These are phyloP conservation scores for Ustilaginoidea virens DNA, from an alignment of 2,329 filamentous ascomycete genomes.

Conservation along the genomic window DNA sequence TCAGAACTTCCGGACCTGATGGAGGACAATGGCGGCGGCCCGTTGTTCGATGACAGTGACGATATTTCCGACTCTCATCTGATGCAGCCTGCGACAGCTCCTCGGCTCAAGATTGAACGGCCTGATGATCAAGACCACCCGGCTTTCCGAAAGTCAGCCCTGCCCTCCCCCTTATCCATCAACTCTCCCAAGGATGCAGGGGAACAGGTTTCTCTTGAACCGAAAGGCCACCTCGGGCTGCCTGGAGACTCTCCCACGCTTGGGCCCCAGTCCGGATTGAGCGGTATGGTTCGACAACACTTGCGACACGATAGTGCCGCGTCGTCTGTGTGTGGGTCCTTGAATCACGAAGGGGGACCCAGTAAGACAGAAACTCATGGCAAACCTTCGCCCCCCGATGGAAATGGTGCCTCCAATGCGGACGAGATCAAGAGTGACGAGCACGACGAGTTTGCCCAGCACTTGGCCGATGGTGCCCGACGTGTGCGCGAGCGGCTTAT, in stretches of 20 bases:
- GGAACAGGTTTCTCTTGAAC: conserved; percentile 11
- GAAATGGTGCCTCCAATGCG: neutral
- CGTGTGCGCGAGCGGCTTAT: conserved; percentile 60
- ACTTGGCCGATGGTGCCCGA: conserved; percentile 54
- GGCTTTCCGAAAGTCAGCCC: conserved; percentile 30
- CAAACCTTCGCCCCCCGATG: neutral
- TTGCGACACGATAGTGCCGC: conserved; percentile 65
- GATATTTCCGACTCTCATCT: conserved; percentile 13
- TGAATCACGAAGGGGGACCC: conserved; percentile 17
- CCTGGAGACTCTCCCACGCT: conserved; percentile 64
- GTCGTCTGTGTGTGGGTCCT: conserved; percentile 58
- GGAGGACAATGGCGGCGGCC: conserved; percentile 15
- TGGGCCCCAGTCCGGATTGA: conserved; percentile 53
- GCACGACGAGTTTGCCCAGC: conserved; percentile 55
- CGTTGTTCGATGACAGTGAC: conserved; percentile 31
- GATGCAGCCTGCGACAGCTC: conserved; percentile 10
- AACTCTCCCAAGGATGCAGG: conserved; percentile 11
- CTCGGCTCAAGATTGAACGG: conserved; percentile 25
- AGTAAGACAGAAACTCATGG: neutral
- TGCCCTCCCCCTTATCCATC: conserved; percentile 27
- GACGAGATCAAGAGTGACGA: conserved; percentile 20
- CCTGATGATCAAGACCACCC: conserved; percentile 39
- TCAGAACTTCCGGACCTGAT: conserved; percentile 18
- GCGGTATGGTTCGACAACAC: conserved; percentile 72
- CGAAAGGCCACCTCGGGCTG: conserved; percentile 6